A percentile compares a stretch with the other conserved stretches of the same genome.
phyloP scores from a whole-genome alignment of 2,329 filamentous ascomycete genomes.

The Colletotrichum sp. region DNA sequence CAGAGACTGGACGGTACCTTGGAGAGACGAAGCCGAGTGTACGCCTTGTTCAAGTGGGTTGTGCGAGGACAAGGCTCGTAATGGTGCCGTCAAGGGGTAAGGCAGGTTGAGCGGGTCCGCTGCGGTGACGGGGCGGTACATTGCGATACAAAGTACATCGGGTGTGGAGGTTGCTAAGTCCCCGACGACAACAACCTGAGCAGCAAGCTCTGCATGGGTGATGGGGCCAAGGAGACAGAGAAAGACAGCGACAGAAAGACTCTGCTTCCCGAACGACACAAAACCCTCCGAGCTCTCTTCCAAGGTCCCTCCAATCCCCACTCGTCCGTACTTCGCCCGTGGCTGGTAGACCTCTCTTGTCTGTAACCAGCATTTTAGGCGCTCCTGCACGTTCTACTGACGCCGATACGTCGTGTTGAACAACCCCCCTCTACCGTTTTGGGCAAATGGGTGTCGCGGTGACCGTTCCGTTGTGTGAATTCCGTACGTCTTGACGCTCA shows the following conservation, averaged over 20 bases:
- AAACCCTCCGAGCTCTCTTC: neutral
- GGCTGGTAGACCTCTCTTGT: neutral
- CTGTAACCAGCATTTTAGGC: neutral
- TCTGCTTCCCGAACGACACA: neutral
- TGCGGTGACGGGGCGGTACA: slow-evolving; percentile 11
- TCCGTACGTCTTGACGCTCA: neutral
- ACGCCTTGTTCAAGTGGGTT: slow-evolving; percentile 1
- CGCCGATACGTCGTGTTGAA: neutral
- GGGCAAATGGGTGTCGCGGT: neutral
- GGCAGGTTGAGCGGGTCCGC: slow-evolving; percentile 11
- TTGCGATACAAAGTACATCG: slow-evolving; percentile 14
- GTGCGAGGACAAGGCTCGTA: slow-evolving; percentile 7
- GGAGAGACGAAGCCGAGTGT: neutral
- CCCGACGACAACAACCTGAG: slow-evolving; percentile 13
- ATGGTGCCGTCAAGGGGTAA: slow-evolving; percentile 18
- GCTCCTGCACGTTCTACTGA: neutral
- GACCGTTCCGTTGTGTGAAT: neutral
- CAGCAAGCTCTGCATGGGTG: slow-evolving; percentile 21
- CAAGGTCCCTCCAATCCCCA: neutral
- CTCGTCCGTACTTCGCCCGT: neutral
- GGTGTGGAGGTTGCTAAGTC: slow-evolving; percentile 16
- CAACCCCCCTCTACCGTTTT: neutral
- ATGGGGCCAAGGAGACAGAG: neutral
- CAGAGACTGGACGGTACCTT: neutral
- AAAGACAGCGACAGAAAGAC: neutral